A percentile compares a stretch with the other conserved stretches of the same genome.
Evolutionary conservation across 495 filamentous ascomycete species (phyloP).

Genomic region (Evernia prunastri): DNA sequence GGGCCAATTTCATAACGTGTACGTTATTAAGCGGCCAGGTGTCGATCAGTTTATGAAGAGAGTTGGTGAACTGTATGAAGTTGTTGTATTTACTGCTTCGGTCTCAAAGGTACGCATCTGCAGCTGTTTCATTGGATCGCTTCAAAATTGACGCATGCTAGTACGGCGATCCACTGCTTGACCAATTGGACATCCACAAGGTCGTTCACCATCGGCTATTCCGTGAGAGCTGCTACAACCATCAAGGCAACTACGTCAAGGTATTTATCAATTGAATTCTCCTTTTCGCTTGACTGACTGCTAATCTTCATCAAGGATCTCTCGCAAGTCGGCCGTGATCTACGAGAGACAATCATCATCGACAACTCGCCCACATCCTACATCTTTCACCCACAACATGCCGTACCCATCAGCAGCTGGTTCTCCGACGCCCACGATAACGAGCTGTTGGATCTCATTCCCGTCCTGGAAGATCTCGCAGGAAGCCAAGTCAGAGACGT

Average conservation of each 20-base stretch:
- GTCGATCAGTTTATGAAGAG: conserved; percentile 99
- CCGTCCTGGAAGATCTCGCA: conserved; percentile 95
- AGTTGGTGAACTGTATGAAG: conserved; percentile 94
- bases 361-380: conserved; percentile 99
- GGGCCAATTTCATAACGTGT: conserved; percentile 98
- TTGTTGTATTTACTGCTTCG: conserved; percentile 97
- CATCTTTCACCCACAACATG: conserved; percentile 99
- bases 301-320: conserved; percentile 55
- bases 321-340: conserved; percentile 91
- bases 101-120: conserved; percentile 78
- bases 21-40: conserved; percentile 96
- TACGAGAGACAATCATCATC: conserved; percentile 98
- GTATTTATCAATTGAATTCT: conserved; percentile 33
- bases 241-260: conserved; percentile 99
- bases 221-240: conserved; percentile 97
- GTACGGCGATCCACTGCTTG: conserved; percentile 94
- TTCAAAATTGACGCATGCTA: conserved; percentile 33
- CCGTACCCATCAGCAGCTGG: conserved; percentile 99
- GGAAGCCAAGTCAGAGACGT: conserved; percentile 84
- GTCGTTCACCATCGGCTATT: conserved; percentile 96
- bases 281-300: not conserved
- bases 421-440: conserved; percentile 99
- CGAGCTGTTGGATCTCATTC: conserved; percentile 95
- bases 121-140: not conserved
- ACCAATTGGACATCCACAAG: conserved; percentile 95